Evolutionary conservation across 257 asterid species (phyloP).

Genomic region (Vinca minor): DNA sequence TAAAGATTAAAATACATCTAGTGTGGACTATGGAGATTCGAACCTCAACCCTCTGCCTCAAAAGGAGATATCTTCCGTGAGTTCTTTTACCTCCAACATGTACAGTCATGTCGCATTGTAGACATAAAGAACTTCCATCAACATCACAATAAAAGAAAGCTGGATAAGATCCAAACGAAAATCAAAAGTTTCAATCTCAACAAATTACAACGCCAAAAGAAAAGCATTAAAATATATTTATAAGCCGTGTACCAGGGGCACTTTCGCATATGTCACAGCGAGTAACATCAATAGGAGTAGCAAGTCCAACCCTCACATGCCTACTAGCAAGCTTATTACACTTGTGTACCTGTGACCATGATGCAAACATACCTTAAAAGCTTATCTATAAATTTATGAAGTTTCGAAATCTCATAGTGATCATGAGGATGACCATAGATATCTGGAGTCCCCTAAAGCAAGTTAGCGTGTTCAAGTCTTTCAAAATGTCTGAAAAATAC

Average conservation of each 20-base stretch:
- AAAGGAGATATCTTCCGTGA: constrained; percentile 79
- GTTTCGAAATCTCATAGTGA: not conserved
- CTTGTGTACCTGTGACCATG: constrained; percentile 63
- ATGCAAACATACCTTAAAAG: constrained; percentile 6
- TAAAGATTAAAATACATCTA: constrained; percentile 11
- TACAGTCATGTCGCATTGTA: constrained; percentile 85
- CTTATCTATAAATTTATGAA: not conserved
- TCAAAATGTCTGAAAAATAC: not conserved
- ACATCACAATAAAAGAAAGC: constrained; percentile 95
- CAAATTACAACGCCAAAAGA: constrained; percentile 11
- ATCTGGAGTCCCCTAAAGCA: not conserved
- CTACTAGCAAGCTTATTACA: constrained; percentile 96
- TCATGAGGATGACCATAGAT: not conserved
- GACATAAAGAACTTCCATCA: constrained; percentile 93
- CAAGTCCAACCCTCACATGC: constrained; percentile 90
- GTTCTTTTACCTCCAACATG: constrained; percentile 99
- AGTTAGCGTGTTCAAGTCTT: not conserved
- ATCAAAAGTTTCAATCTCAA: constrained; percentile 1
- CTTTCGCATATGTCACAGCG: constrained; percentile 95
- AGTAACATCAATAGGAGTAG: constrained; percentile 63
- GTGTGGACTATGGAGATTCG: constrained; percentile 23
- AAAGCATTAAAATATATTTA: constrained; percentile 10
- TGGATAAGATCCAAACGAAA: constrained; percentile 27
- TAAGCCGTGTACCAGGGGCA: constrained; percentile 65
- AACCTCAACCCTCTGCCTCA: constrained; percentile 96